phyloP scores from a whole-genome alignment of 768 basidiomycete species.

The Termitomyces sp. region DNA sequence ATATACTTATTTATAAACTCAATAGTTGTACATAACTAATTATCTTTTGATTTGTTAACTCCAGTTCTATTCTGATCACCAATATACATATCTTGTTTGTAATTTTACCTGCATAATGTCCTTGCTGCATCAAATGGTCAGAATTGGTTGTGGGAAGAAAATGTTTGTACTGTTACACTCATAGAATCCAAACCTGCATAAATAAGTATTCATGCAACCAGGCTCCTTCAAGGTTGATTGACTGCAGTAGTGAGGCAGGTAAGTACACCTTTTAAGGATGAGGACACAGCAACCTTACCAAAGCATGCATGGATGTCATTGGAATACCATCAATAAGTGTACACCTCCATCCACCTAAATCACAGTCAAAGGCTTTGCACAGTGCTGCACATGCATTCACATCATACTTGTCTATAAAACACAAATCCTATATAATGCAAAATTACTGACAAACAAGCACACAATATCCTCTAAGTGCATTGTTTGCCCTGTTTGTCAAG shows the following conservation, averaged over 20 bases:
- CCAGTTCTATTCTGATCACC: too few relatives aligned
- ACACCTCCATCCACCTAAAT: slow-evolving; percentile 38
- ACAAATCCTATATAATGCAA: slow-evolving; percentile 45
- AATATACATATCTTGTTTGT: too few relatives aligned
- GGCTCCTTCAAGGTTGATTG: slow-evolving; percentile 38
- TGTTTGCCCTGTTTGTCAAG: slow-evolving; percentile 39
- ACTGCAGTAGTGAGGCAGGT: slow-evolving; percentile 26
- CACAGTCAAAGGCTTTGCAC: slow-evolving; percentile 37
- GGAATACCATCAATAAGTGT: slow-evolving; percentile 38
- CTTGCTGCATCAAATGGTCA: too few relatives aligned
- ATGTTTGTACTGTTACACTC: slow-evolving; percentile 17
- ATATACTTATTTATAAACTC: too few relatives aligned
- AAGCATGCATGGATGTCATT: slow-evolving; percentile 43
- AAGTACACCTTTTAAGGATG: too few relatives aligned
- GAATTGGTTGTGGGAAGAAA: too few relatives aligned
- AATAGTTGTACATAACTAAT: too few relatives aligned
- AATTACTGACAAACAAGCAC: not conserved
- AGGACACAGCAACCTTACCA: slow-evolving; percentile 9
- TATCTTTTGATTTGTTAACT: too few relatives aligned
- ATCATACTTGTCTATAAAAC: slow-evolving; percentile 42
- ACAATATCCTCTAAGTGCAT: slow-evolving; percentile 15
- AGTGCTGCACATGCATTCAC: slow-evolving; percentile 36
- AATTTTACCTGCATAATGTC: too few relatives aligned
- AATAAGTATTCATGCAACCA: slow-evolving; percentile 40
- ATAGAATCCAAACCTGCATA: slow-evolving; percentile 37